Percentiles rank a stretch among this genome's conserved stretches.
Evolutionary conservation across 345 rosid genomes (phyloP).

Genomic region (Fremontodendron californicum): DNA sequence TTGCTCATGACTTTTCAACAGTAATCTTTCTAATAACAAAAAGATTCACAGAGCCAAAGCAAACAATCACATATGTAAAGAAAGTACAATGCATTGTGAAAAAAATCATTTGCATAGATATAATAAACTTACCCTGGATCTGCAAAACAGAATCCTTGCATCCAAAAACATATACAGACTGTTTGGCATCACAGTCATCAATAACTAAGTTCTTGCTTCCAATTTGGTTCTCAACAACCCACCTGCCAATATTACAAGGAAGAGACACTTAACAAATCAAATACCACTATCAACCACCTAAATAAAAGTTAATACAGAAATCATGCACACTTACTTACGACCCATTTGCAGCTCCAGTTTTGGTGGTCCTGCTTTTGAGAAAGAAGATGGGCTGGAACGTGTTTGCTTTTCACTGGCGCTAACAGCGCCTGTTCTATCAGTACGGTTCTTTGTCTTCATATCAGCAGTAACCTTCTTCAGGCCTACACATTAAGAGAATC

Average conservation of each 20-base stretch:
- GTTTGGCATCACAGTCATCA: conserved; percentile 89
- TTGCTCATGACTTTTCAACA: conserved; percentile 8
- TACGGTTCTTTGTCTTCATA: conserved; percentile 87
- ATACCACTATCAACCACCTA: conserved; percentile 12
- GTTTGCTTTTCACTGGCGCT: conserved; percentile 49
- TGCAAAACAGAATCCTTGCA: conserved; percentile 98
- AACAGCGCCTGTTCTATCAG: conserved; percentile 73
- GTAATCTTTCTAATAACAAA: not conserved
- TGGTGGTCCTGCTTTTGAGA: conserved; percentile 81
- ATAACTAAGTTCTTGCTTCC: conserved; percentile 80
- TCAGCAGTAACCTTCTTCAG: conserved; percentile 81
- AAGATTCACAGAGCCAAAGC: not conserved
- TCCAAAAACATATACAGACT: conserved; percentile 84
- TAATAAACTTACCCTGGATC: conserved; percentile 57
- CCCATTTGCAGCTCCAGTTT: conserved; percentile 97
- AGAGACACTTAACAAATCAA: conserved; percentile 16
- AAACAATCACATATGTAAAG: conserved; percentile 10
- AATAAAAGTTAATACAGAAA: not conserved
- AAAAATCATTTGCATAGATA: not conserved
- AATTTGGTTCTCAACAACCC: conserved; percentile 96
- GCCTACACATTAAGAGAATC: conserved; percentile 43
- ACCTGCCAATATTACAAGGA: conserved; percentile 43
- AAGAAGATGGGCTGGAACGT: conserved; percentile 41
- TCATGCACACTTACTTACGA: conserved; percentile 64
- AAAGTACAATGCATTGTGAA: not conserved